A percentile compares a stretch with the other conserved stretches of the same genome.
Conservation (phyloP, 768 basidiomycete genomes). For the Tulasnella sp. region DNA sequence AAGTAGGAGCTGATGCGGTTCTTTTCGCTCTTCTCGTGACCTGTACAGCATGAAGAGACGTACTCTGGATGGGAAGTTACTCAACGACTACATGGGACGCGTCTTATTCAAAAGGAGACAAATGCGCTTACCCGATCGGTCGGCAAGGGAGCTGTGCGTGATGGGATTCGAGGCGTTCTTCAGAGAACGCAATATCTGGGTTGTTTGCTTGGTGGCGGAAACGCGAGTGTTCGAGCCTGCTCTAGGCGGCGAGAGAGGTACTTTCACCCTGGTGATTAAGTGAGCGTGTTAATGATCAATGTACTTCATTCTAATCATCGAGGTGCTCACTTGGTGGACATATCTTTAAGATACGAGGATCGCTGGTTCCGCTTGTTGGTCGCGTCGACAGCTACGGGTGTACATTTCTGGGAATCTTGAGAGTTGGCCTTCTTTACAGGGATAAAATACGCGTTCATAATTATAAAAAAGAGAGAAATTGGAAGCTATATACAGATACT, state of each 20-base stretch:
- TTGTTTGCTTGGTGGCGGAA: constrained; percentile 28
- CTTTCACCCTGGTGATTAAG: too few relatives aligned
- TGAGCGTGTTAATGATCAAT: too few relatives aligned
- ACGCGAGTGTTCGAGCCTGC: neutral
- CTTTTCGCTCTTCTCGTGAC: constrained; percentile 53
- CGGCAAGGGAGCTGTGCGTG: constrained; percentile 52
- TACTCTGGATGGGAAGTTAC: constrained; percentile 32
- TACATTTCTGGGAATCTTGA: too few relatives aligned
- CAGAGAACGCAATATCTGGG: constrained; percentile 49
- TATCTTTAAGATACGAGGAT: neutral
- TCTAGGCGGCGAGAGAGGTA: neutral
- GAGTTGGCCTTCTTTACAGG: too few relatives aligned
- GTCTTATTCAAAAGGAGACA: neutral
- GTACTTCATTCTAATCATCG: too few relatives aligned
- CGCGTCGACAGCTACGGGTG: neutral
- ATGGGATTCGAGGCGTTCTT: constrained; percentile 61
- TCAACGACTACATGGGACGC: too few relatives aligned
- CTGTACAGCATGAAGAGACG: constrained; percentile 51
- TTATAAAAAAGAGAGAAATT: too few relatives aligned
- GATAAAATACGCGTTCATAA: too few relatives aligned
- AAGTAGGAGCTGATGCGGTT: constrained; percentile 27
- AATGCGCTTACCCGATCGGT: constrained; percentile 43
- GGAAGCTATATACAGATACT: too few relatives aligned
- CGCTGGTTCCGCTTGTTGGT: neutral
- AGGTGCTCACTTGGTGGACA: too few relatives aligned